Conservation (phyloP, 768 basidiomycete species). For the Trametes cubensis region DNA sequence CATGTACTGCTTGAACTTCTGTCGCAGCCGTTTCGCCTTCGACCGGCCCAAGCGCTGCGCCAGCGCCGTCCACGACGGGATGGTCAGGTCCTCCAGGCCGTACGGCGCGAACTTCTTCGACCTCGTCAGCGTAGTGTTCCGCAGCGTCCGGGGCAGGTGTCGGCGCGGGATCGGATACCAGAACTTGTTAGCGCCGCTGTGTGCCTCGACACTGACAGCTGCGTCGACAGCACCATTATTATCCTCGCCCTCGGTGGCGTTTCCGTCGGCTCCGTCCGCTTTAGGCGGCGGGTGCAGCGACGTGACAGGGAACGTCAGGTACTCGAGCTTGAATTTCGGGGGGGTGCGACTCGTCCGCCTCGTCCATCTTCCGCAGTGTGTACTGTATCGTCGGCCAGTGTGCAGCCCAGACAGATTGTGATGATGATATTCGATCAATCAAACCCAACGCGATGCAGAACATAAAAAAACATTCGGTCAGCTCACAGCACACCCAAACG, state of each 20-base stretch:
- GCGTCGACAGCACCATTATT: neutral
- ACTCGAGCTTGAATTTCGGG: conserved; percentile 77
- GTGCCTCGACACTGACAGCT: conserved; percentile 16
- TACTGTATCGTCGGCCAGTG: conserved; percentile 46
- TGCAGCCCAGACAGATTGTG: too few species aligned
- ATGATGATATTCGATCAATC: conserved; percentile 1
- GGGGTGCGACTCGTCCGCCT: conserved; percentile 48
- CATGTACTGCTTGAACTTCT: conserved; percentile 74
- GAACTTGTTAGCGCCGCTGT: conserved; percentile 27
- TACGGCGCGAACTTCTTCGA: conserved; percentile 69
- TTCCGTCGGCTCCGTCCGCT: conserved; percentile 21
- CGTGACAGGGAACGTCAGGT: conserved; percentile 61
- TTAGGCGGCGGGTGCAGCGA: conserved; percentile 42
- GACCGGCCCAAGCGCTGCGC: conserved; percentile 61
- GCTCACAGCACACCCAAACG: neutral
- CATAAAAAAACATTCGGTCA: neutral
- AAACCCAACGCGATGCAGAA: conserved; percentile 11
- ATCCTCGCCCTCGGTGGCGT: neutral
- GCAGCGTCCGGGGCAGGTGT: conserved; percentile 56
- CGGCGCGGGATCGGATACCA: conserved; percentile 57
- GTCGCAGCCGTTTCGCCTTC: conserved; percentile 57
- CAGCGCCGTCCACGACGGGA: conserved; percentile 70
- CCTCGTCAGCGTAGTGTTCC: conserved; percentile 43
- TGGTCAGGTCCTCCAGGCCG: conserved; percentile 74
- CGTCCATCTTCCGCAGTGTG: conserved; percentile 54